Conservation (phyloP, 1,284 basidiomycete genomes). For the Heterobasidion parviporum region DNA sequence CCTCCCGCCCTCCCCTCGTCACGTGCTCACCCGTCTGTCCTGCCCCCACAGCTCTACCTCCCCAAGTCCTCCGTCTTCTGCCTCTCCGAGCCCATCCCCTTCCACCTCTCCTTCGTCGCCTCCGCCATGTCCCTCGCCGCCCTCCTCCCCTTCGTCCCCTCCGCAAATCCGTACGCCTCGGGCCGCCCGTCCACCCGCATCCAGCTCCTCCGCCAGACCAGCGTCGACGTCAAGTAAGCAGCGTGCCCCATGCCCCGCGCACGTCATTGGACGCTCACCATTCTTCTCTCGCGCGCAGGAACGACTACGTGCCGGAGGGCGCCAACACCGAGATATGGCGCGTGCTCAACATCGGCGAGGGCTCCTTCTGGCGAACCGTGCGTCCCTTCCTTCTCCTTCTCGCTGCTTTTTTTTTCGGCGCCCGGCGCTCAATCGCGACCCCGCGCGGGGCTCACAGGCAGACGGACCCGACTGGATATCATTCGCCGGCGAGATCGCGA, state of each 20-base stretch:
- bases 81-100: conserved; percentile 52
- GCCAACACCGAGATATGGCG: conserved; percentile 68
- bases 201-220: conserved; percentile 56
- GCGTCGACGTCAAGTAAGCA: conserved; percentile 55
- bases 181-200: conserved; percentile 32
- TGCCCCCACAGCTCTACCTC: conserved; percentile 33
- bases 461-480: conserved; percentile 52
- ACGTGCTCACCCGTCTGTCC: not conserved
- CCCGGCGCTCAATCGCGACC: not conserved
- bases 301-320: conserved; percentile 16
- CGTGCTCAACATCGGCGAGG: conserved; percentile 55
- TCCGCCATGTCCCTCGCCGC: conserved; percentile 45
- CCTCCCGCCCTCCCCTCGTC: not conserved
- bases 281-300: conserved; percentile 2
- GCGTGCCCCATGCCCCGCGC: not conserved
- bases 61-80: conserved; percentile 52
- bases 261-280: not conserved
- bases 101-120: conserved; percentile 52
- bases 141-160: conserved; percentile 41
- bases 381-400: conserved; percentile 11
- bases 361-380: conserved; percentile 47
- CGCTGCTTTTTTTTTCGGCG: not conserved
- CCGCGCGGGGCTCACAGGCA: conserved; percentile 27
- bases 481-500: conserved; percentile 51
- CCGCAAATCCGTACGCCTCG: conserved; percentile 25